phyloP scores from a whole-genome alignment of 2,329 filamentous ascomycete species.

The Monosporascus sp. region DNA sequence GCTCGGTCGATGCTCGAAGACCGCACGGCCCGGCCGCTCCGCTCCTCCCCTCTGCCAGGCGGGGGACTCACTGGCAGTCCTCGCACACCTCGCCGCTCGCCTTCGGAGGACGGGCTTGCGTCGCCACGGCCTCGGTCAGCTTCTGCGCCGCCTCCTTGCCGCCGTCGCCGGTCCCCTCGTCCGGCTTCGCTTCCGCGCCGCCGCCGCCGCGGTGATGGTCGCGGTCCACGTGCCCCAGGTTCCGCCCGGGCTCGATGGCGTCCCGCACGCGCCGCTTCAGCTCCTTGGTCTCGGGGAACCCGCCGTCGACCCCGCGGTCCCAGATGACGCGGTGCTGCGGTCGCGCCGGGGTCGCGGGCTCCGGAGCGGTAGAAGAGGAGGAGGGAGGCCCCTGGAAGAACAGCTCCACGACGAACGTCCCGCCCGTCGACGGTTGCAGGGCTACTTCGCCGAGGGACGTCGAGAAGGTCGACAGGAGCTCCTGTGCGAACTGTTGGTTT shows the following conservation, averaged over 20 bases:
- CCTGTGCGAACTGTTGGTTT: conserved; percentile 71
- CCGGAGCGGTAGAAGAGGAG: conserved; percentile 8
- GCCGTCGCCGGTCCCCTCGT: neutral
- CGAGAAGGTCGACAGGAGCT: conserved; percentile 88
- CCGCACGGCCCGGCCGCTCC: too few species aligned
- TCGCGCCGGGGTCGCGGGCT: conserved; percentile 30
- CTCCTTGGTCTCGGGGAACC: conserved; percentile 91
- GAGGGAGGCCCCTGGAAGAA: conserved; percentile 25
- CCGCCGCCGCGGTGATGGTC: conserved; percentile 24
- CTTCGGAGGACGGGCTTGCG: neutral
- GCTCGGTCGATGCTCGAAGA: too few species aligned
- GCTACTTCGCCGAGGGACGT: conserved; percentile 81
- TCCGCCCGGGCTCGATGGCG: conserved; percentile 68
- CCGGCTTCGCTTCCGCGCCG: neutral
- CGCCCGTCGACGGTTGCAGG: conserved; percentile 78
- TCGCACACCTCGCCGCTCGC: conserved; percentile 22
- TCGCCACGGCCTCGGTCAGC: neutral
- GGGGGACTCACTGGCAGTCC: conserved; percentile 26
- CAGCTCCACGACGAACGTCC: conserved; percentile 73
- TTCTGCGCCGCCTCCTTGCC: neutral
- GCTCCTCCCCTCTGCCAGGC: too few species aligned
- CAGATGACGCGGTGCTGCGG: conserved; percentile 56
- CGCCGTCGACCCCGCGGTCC: conserved; percentile 81
- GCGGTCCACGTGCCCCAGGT: conserved; percentile 77
- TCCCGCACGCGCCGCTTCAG: conserved; percentile 81